These are phyloP conservation scores for Vaccinium vitisidaea DNA, from an alignment of 148 eudicot genomes.

Conservation along the genomic window DNA sequence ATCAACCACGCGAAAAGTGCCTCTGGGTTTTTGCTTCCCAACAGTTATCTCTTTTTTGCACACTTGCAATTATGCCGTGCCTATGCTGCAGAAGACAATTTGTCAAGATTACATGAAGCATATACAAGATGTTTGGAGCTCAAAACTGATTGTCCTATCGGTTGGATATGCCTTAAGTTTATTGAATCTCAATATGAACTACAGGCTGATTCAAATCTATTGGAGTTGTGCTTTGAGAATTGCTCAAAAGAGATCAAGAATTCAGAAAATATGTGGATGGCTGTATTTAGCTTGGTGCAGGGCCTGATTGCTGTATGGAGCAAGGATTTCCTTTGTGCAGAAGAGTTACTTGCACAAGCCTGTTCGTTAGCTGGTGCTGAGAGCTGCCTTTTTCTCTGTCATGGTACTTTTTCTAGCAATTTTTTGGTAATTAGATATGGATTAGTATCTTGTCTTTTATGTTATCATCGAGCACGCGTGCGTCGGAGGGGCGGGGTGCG, in stretches of 20 bases:
- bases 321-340: conserved; percentile 60
- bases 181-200: conserved; percentile 59
- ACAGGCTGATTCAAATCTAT: conserved; percentile 35
- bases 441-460: neutral
- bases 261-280: conserved; percentile 71
- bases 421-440: conserved; percentile 1
- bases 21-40: conserved; percentile 48
- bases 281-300: conserved; percentile 56
- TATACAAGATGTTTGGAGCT: conserved; percentile 69
- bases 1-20: conserved; percentile 61
- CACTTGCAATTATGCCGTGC: conserved; percentile 89
- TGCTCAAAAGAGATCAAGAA: conserved; percentile 48
- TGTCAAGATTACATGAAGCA: conserved; percentile 40
- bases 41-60: conserved; percentile 60
- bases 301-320: conserved; percentile 56
- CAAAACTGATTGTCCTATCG: conserved; percentile 66
- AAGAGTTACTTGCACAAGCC: conserved; percentile 63
- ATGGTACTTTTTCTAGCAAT: conserved; percentile 50
- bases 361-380: conserved; percentile 64
- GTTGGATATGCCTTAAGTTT: conserved; percentile 71
- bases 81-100: conserved; percentile 56
- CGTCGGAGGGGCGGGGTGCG: neutral
- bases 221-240: conserved; percentile 50
- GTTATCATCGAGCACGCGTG: neutral
- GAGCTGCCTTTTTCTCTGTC: conserved; percentile 72